Evolutionary conservation across 352 stramenopile genomes (phyloP).

Genomic region (Globisporangium apiculatum): DNA sequence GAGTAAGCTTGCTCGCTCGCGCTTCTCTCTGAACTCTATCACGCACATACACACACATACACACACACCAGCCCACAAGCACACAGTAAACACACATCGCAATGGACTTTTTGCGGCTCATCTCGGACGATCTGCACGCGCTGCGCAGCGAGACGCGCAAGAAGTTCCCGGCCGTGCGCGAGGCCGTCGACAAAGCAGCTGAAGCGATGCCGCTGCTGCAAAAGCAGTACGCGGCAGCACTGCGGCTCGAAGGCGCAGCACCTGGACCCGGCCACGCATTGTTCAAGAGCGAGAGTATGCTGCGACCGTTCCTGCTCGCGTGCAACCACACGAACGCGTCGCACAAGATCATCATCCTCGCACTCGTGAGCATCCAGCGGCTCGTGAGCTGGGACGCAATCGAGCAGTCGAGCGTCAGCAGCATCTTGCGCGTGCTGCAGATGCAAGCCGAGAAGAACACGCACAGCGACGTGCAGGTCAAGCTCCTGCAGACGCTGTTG

Average conservation of each 20-base stretch:
- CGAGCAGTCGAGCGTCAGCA: constrained; percentile 89
- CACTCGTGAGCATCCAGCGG: constrained; percentile 92
- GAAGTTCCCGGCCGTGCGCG: constrained; percentile 93
- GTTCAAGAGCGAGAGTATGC: constrained; percentile 92
- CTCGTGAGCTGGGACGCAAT: constrained; percentile 95
- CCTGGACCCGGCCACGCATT: constrained; percentile 87
- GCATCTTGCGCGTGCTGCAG: constrained; percentile 93
- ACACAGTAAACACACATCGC: neutral
- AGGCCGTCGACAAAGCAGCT: constrained; percentile 94
- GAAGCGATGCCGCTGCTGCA: constrained; percentile 90
- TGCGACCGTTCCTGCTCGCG: constrained; percentile 95
- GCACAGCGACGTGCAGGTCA: constrained; percentile 80
- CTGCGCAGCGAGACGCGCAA: constrained; percentile 82
- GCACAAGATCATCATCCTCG: constrained; percentile 91
- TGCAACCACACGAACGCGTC: constrained; percentile 96
- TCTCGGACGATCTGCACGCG: constrained; percentile 85
- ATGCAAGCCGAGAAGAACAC: constrained; percentile 92
- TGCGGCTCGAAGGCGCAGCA: constrained; percentile 52
- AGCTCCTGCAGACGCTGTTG: constrained; percentile 84
- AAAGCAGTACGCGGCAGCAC: constrained; percentile 90
- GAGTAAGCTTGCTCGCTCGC: neutral
- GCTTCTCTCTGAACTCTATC: neutral
- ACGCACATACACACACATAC: constrained; percentile 1
- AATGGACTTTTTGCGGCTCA: constrained; percentile 91
- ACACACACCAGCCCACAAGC: neutral